Percentiles rank a stretch among this genome's conserved stretches.
Evolutionary conservation across 2,329 filamentous ascomycete genomes (phyloP).

Genomic region (Ambrosiella xylebori): DNA sequence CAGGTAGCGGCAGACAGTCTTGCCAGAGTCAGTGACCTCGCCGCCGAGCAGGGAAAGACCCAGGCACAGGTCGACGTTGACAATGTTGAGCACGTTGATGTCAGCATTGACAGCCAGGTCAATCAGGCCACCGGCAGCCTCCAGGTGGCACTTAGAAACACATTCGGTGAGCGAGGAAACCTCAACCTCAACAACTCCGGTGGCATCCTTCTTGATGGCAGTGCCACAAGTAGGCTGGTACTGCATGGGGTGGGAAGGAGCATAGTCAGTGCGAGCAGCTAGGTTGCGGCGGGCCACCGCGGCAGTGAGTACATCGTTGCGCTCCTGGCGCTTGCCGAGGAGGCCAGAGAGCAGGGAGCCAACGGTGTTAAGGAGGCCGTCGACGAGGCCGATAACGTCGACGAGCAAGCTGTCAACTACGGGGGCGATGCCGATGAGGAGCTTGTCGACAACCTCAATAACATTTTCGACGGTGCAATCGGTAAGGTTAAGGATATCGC

Average conservation of each 20-base stretch:
- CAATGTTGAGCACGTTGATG: slow-evolving; percentile 15
- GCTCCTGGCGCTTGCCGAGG: slow-evolving; percentile 7
- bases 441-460: background rate
- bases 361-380: slow-evolving; percentile 4
- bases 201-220: background rate
- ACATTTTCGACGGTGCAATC: slow-evolving; percentile 4
- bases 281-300: slow-evolving; percentile 5
- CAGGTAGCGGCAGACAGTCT: slow-evolving; percentile 10
- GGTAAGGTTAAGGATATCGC: slow-evolving; percentile 6
- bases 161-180: slow-evolving; percentile 8
- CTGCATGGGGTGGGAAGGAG: slow-evolving; percentile 35
- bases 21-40: background rate
- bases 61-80: slow-evolving; percentile 15
- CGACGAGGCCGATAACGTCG: background rate
- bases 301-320: background rate
- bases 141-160: slow-evolving; percentile 11
- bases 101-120: slow-evolving; percentile 6
- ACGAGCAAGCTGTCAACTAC: slow-evolving; percentile 3
- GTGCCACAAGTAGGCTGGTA: slow-evolving; percentile 31
- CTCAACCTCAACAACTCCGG: slow-evolving; percentile 5
- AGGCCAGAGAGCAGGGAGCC: slow-evolving; percentile 5
- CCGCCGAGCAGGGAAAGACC: slow-evolving; percentile 9
- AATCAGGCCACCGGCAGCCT: slow-evolving; percentile 9
- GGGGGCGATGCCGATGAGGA: slow-evolving; percentile 6
- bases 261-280: background rate